Base-by-base conservation (phyloP, 768 basidiomycete genomes). In the Naganishia randhawae region DNA sequence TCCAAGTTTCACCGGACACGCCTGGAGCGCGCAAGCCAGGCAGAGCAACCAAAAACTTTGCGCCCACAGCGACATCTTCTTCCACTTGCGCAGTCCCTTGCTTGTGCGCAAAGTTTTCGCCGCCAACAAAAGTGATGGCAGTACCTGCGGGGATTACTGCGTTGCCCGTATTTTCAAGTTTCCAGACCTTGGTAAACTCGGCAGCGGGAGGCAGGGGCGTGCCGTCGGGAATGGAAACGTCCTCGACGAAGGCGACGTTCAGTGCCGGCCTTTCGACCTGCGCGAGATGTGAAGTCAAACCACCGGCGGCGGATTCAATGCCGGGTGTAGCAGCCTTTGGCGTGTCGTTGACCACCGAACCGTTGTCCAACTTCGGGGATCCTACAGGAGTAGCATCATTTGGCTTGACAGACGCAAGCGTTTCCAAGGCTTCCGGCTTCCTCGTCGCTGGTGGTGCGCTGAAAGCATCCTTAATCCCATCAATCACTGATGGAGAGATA, bases 101-200 rank as follows among this genome's bases (percentile, higher is more conserved):
- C 69, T 71, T 68, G 33, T 66, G 67, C 2, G 72, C 73, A 52
- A 76, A 77, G 27, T 67, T 74, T 50, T 77, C 73, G 37, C 75
- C 71, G 9, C 78, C 77, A 51, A 74, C 72, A 62, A 72, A 66
- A 37, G 69, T 65, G 37, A 73, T 65, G 39, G 48, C 52, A 51
- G 50, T 64, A 0, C 55, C 66, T 0, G 42, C 53, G 5, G 69
- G 67, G 68, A 73, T 71, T 3, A 50, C 22, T 17, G 35, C 29
- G 19, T 37, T 35, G 8, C 79, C 79, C 33, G 71, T 71, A 70
- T 80, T 77, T 68, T 71, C 72, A 17, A 80, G 52, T 33, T 70
- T 71, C 81, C 81, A 81, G 19, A 77, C 73, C 69, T 81, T 81
- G 73, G 71, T 72, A 72, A 81, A 80, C 51, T 73, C 73, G 31